Evolutionary conservation across 2,329 filamentous ascomycete genomes (phyloP), one percentile per base, ranked within the genome.

Genomic region (Exophiala spinifera): DNA sequence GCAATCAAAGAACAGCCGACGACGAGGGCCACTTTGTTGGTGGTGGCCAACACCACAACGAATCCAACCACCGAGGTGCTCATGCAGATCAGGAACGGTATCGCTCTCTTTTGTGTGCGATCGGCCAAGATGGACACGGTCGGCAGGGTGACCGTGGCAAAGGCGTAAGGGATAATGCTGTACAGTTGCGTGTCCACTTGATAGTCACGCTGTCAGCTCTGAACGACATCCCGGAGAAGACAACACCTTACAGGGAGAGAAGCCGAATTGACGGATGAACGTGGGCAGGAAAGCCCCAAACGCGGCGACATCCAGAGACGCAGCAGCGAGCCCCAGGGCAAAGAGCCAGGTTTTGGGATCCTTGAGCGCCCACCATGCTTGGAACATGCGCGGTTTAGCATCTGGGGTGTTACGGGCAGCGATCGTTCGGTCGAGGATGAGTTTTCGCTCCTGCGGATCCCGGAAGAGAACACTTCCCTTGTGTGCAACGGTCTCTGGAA

Each of bases 401-500:
- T 40, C 42, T n/a, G n/a, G 40, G 3, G 45, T 47, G 23, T 58
- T 58, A 14, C 33, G 14, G 11, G 34, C 19, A 23, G 51, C 36
- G 23, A 25, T 31, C 15, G 21, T 51, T 34, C 20, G 36, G 20
- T 23, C 20, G 5, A 33, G 15, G 21, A 44, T 46, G 15, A 36
- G 39, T 28, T 23, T n/a, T 11, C 34, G 28, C 21, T 49, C 46
- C 10, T 49, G 36, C 6, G 34, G 34, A 4, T 23, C 11, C 5
- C 5, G n/a, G 46, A 57, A 51, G 7, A 54, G 42, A 15, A 20
- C 49, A 4, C 42, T 44, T 1, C 36, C 46, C 14, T 39, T 44
- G 20, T 49, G 28, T 13, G n/a, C 21, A n/a, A 54, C 13, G 6
- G 14, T 25, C 13, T 54, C 50, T 2, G 86, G 86, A 59, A 87